These are phyloP conservation scores for Madurella fahalii DNA, from an alignment of 2,329 filamentous ascomycete species.

Conservation along the genomic window DNA sequence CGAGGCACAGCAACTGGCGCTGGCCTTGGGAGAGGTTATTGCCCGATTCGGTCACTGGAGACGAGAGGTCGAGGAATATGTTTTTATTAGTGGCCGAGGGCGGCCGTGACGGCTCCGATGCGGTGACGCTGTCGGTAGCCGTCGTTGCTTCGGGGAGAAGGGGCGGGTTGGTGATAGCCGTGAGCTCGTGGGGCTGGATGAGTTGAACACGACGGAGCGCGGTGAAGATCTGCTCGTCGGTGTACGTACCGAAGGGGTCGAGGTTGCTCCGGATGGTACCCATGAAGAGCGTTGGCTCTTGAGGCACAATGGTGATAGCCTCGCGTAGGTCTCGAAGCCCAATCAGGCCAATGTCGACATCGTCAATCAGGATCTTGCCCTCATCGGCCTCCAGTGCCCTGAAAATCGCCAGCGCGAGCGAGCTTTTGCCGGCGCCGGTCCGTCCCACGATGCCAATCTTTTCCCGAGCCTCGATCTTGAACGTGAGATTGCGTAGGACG, in stretches of 20 bases:
- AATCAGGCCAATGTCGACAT: conserved; percentile 83
- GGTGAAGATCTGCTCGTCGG: conserved; percentile 84
- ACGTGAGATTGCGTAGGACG: conserved; percentile 77
- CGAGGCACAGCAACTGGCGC: conserved; percentile 88
- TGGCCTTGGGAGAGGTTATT: conserved; percentile 95
- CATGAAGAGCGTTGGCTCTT: conserved; percentile 91
- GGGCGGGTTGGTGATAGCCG: conserved; percentile 29
- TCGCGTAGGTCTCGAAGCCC: conserved; percentile 91
- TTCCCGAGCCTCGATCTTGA: conserved; percentile 80
- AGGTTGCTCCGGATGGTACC: conserved; percentile 90
- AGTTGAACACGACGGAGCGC: conserved; percentile 85
- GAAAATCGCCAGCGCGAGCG: conserved; percentile 88
- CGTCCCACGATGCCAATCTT: conserved; percentile 96
- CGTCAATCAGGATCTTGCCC: conserved; percentile 86
- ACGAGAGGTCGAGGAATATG: conserved; percentile 82
- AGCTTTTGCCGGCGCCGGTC: conserved; percentile 95
- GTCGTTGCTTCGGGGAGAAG: conserved; percentile 16
- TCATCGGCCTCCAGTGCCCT: conserved; percentile 85
- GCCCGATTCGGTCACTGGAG: conserved; percentile 81
- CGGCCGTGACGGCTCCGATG: conserved; percentile 21
- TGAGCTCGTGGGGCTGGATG: conserved; percentile 58
- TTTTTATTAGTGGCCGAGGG: conserved; percentile 77
- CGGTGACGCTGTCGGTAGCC: conserved; percentile 12
- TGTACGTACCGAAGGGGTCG: conserved; percentile 86
- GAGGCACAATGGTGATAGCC: conserved; percentile 94